Evolutionary conservation across 139 green algal genomes (phyloP).

Genomic region (Tetraselmis striata): DNA sequence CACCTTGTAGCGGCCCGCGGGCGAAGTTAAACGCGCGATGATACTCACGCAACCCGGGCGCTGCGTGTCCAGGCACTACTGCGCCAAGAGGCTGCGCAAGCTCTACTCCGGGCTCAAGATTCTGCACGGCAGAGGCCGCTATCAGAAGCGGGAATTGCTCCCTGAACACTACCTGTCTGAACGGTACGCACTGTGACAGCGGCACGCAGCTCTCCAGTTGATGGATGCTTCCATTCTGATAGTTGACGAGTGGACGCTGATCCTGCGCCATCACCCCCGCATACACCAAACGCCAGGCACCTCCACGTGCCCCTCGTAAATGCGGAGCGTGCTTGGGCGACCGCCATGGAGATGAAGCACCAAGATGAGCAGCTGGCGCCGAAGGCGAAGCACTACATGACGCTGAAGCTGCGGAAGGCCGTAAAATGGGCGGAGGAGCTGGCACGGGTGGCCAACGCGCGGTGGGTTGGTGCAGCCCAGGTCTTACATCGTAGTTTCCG

Average conservation of each 20-base stretch:
- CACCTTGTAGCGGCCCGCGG: too few relatives aligned
- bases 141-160: constrained; percentile 41
- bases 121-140: constrained; percentile 78
- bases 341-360: constrained; percentile 87
- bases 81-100: constrained; percentile 55
- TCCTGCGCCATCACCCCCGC: too few relatives aligned
- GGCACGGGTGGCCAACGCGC: constrained; percentile 28
- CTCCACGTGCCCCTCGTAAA: constrained; percentile 76
- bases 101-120: constrained; percentile 79
- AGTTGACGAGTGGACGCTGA: too few relatives aligned
- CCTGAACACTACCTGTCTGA: not conserved
- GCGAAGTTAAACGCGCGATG: too few relatives aligned
- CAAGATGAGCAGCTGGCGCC: constrained; percentile 38
- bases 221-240: too few relatives aligned
- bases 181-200: too few relatives aligned
- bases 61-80: constrained; percentile 87
- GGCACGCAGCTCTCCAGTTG: too few relatives aligned
- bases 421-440: constrained; percentile 50
- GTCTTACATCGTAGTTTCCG: too few relatives aligned
- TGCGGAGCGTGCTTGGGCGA: constrained; percentile 80
- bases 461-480: too few relatives aligned
- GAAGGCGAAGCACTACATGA: constrained; percentile 8
- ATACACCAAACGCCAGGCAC: constrained; percentile 64
- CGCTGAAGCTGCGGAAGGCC: constrained; percentile 49
- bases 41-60: too few relatives aligned